Evolutionary conservation across 2,329 filamentous ascomycete genomes (phyloP), one percentile per base, ranked within the genome.

Genomic region (Diaporthe sp.): DNA sequence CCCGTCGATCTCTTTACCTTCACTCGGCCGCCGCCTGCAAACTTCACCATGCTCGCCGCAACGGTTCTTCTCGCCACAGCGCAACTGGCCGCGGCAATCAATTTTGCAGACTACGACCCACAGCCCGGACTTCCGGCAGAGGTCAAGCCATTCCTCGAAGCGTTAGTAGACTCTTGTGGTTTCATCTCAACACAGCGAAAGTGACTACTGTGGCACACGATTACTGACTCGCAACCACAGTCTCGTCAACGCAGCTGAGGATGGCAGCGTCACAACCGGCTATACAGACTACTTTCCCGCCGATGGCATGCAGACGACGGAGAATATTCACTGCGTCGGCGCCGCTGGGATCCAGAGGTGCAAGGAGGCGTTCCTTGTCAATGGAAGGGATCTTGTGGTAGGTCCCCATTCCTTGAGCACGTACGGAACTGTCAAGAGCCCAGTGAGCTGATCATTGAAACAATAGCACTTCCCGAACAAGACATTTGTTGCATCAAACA

Each of bases 271-370:
- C 2, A 75, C 74, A 10, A 70, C 44, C 4, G 71, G 61, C 5
- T 75, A 73, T 17, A 75, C 74, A 4, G 72, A 75, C 72, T 75
- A 69, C 37, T 75, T 75, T 44, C 71, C 74, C 2, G 50, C 72
- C 1, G 61, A 73, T 22, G 74, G 74, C 35, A 66, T 59, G 35
- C 74, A 75, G 68, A 75, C 74, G 1, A 75, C 74, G 2, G 44
- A 71, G 42, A 69, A 42, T 8, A 58, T 71, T 2, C 53, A 75
- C 30, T 75, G 74, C 17, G 59, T 74, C 7, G 74, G 74, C 9
- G 70, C 72, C 8, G 59, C 58, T 2, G 72, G 39, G 1, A 74
- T 75, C 32, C 74, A 73, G 37, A 75, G 72, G 22, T 75, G 74
- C 68, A 75, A 75, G 27, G 53, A 72, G 22, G 42, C 37, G 0